These are phyloP conservation scores for Neocucurbitaria cava DNA, from an alignment of 2,329 filamentous ascomycete genomes.

Conservation along the genomic window DNA sequence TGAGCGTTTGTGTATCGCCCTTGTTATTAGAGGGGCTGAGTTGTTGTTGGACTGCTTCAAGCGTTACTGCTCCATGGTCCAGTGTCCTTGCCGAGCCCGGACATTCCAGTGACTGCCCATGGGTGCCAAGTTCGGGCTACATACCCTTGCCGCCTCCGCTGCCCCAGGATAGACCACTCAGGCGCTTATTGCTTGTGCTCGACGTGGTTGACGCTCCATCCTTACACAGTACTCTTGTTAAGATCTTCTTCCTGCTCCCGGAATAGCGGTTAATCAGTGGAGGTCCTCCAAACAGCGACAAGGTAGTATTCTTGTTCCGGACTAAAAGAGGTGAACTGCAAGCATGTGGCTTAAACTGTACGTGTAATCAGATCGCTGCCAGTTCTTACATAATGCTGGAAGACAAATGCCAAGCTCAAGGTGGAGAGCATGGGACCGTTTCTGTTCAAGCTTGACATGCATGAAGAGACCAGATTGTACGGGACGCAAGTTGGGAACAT, in stretches of 20 bases:
- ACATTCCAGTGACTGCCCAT: constrained; percentile 38
- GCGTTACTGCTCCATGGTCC: constrained; percentile 30
- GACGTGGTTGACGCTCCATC: constrained; percentile 45
- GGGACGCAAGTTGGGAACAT: background rate
- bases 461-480: background rate
- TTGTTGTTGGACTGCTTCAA: background rate
- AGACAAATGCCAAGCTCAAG: constrained; percentile 1
- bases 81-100: constrained; percentile 27
- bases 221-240: constrained; percentile 37
- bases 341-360: background rate
- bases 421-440: background rate
- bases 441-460: constrained; percentile 7
- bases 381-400: background rate
- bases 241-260: background rate
- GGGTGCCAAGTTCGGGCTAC: constrained; percentile 43
- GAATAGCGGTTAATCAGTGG: background rate
- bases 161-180: constrained; percentile 47
- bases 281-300: background rate
- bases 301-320: background rate
- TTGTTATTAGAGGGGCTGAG: too few relatives aligned
- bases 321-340: background rate
- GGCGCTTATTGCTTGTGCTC: constrained; percentile 45
- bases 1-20: too few relatives aligned
- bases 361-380: background rate
- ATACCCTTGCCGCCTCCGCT: constrained; percentile 44